These are phyloP conservation scores for Rubroboletus satanas DNA, from an alignment of 768 basidiomycete species.

Conservation along the genomic window DNA sequence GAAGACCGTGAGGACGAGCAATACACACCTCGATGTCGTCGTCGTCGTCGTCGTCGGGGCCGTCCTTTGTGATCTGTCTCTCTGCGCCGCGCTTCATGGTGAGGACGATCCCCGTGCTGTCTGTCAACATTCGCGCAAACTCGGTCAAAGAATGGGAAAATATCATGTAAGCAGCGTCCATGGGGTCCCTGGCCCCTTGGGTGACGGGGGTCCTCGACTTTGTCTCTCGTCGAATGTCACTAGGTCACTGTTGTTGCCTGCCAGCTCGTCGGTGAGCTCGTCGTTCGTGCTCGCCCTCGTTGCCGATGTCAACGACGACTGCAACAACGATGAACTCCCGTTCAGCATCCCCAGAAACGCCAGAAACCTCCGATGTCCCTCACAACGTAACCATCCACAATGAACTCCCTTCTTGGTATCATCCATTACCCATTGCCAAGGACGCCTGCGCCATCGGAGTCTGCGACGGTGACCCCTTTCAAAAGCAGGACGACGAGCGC, in stretches of 20 bases:
- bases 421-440: conserved; percentile 42
- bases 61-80: conserved; percentile 61
- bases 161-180: conserved; percentile 19
- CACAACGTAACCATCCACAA: conserved; percentile 49
- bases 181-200: conserved; percentile 6
- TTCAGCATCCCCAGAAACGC: conserved; percentile 69
- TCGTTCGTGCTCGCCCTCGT: conserved; percentile 8
- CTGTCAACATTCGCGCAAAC: neutral
- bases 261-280: conserved; percentile 1
- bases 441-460: conserved; percentile 34
- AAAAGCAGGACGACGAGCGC: conserved; percentile 47
- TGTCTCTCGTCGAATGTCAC: neutral
- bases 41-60: conserved; percentile 38
- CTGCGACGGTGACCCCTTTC: conserved; percentile 44
- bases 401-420: conserved; percentile 56
- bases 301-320: conserved; percentile 57
- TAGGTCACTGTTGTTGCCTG: neutral
- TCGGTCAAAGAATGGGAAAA: conserved; percentile 10
- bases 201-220: conserved; percentile 6
- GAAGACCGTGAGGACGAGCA: neutral
- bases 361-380: conserved; percentile 56
- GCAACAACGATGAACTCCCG: conserved; percentile 52
- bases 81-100: conserved; percentile 77
- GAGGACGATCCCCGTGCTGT: neutral
- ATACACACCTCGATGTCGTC: conserved; percentile 34